Base-by-base conservation (phyloP, 2,329 filamentous ascomycete species). In the Fusarium gaditjirri region DNA sequence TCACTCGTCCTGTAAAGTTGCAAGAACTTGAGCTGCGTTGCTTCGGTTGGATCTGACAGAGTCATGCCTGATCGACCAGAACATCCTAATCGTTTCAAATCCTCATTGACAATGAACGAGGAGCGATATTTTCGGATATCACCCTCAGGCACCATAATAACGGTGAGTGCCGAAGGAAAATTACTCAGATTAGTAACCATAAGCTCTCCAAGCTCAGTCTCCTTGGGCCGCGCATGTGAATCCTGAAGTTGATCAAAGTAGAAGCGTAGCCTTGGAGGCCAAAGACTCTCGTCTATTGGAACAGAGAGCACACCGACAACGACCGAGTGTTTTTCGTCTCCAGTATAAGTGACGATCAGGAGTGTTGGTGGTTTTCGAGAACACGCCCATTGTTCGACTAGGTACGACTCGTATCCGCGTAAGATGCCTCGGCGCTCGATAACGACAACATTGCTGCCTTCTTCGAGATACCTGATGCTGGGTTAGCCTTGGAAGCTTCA, bases 341-440 rank as follows among this genome's bases (percentile, higher is more conserved):
- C 96, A 0, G 95, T 98, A 78, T 96, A 98, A 6, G 95, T 97
- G 44, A 93, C 93, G 72, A 98, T 97, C 54, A 97, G 89, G 71
- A 97, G 93, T 21, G 95, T 98, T 2, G 95, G 95, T 70, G 97
- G 94, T 62, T 91, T 88, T 57, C 96, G 90, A 17, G 95, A 98
- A 81, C 95, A 98, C 10, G 94, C 94, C 96, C 96, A 99, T 86
- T 99, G 96, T 81, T 98, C 96, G 72, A 98, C 94, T 21, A 98
- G 84, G 81, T 98, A 98, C 69, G 95, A 86, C 81, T 98, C 95
- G 82, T 98, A 98, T 73, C 95, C 95, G 68, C 89, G 84, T 10
- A 99, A 87, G 54, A 88, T 85, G 54, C 88, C 86, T 61, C 90
- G 89, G 58, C 92, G 91, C 75, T 95, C 90, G 71, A 97, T 86